These are phyloP conservation scores for Tetrahymena elliotti DNA, from an alignment of 73 alveolate species.

Conservation along the genomic window DNA sequence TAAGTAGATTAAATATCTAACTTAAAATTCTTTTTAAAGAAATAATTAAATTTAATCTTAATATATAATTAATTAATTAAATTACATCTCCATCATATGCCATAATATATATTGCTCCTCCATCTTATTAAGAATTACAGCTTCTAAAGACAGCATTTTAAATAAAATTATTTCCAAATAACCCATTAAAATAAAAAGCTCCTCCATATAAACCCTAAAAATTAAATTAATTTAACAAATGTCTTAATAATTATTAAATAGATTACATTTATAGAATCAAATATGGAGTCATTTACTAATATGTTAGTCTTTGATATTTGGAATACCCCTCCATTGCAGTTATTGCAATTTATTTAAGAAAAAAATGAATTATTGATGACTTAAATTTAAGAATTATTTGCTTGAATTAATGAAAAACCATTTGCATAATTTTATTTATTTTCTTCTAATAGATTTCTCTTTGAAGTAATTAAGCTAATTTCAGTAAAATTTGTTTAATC, in stretches of 20 bases:
- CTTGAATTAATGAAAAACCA: not conserved
- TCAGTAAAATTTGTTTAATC: not conserved
- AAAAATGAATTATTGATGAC: not conserved
- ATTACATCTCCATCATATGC: not conserved
- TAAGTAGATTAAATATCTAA: not conserved
- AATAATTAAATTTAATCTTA: no score
- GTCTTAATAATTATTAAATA: no score
- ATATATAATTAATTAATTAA: no score
- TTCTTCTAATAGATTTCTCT: not conserved
- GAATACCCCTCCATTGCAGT: not conserved
- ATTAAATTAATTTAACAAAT: no score
- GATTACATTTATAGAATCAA: not conserved
- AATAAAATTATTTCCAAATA: not conserved
- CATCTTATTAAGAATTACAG: not conserved
- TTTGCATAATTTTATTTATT: not conserved
- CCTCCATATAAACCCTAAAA: not conserved
- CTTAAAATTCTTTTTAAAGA: not conserved
- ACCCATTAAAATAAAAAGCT: not conserved
- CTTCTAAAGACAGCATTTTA: no score
- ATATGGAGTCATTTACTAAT: not conserved
- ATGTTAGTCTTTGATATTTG: not conserved
- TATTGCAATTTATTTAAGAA: not conserved
- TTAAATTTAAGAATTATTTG: not conserved
- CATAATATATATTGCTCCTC: not conserved
- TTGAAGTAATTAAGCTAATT: not conserved